These are phyloP conservation scores for Fusarium liriodendri DNA, from an alignment of 2,329 filamentous ascomycete genomes.

Conservation along the genomic window DNA sequence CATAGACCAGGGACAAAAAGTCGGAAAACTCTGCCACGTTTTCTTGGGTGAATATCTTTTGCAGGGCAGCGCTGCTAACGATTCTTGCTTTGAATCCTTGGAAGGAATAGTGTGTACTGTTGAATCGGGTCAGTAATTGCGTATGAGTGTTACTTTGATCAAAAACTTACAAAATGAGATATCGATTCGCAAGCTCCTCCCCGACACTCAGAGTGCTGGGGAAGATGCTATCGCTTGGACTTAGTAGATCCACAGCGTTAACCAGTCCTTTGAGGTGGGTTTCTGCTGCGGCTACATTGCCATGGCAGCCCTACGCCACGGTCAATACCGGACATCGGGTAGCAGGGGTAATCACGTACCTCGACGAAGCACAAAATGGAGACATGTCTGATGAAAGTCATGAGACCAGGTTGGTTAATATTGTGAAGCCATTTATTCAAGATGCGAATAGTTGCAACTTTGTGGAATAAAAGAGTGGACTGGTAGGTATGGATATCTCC, in stretches of 20 bases:
- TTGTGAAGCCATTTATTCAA: constrained; percentile 33
- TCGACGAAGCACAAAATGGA: constrained; percentile 34
- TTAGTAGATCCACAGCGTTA: constrained; percentile 28
- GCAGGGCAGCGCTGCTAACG: constrained; percentile 15
- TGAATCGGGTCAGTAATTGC: background rate
- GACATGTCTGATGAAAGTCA: constrained; percentile 35
- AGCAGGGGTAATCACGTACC: background rate
- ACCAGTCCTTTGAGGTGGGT: constrained; percentile 36
- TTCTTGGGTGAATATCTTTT: constrained; percentile 12
- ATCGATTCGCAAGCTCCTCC: constrained; percentile 37
- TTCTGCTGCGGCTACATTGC: constrained; percentile 31
- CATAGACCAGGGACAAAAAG: constrained; percentile 24
- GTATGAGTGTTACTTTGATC: rapidly evolving
- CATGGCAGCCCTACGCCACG: constrained; percentile 17
- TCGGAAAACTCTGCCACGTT: constrained; percentile 15
- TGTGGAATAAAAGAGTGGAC: constrained; percentile 36
- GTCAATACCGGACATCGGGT: background rate
- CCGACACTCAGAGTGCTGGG: background rate
- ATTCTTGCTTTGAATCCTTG: constrained; percentile 39
- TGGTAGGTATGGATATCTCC: constrained; percentile 32
- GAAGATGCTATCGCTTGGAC: constrained; percentile 9
- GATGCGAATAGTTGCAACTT: constrained; percentile 27
- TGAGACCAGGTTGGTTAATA: constrained; percentile 7
- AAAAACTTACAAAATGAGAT: constrained; percentile 32
- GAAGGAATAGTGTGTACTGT: constrained; percentile 30